Evolutionary conservation across 345 rosid species (phyloP).

Genomic region (Ricinus communis): DNA sequence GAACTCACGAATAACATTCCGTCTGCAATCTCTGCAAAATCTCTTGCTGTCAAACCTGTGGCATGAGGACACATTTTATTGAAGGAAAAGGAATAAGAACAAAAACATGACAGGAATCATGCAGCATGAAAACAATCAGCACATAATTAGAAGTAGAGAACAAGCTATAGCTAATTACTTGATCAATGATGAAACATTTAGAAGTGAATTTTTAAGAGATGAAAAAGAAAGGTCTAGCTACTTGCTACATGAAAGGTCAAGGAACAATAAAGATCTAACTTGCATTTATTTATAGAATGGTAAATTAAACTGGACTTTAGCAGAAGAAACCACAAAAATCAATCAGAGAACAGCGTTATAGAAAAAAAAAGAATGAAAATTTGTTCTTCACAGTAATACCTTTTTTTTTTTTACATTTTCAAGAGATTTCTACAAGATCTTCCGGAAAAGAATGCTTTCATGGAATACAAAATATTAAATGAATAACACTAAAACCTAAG

Average conservation of each 20-base stretch:
- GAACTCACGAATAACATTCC: slow-evolving; percentile 88
- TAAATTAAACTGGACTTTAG: too few species aligned
- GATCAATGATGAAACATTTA: not conserved
- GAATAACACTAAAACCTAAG: too few species aligned
- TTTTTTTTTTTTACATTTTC: too few species aligned
- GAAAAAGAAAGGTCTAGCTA: not conserved
- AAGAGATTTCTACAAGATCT: too few species aligned
- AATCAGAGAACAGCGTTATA: too few species aligned
- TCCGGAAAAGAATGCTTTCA: too few species aligned
- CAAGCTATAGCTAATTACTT: not conserved
- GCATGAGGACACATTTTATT: slow-evolving; percentile 17
- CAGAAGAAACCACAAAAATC: too few species aligned
- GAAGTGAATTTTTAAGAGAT: not conserved
- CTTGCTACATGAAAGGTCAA: not conserved
- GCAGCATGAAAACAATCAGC: slow-evolving; percentile 12
- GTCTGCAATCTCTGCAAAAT: slow-evolving; percentile 96
- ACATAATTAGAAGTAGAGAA: not conserved
- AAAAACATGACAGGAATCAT: not conserved
- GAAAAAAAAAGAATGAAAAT: too few species aligned
- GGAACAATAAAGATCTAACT: not conserved
- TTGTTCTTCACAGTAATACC: too few species aligned
- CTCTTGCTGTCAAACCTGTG: slow-evolving; percentile 93
- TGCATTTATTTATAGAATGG: not conserved
- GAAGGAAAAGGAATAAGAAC: not conserved
- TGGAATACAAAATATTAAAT: too few species aligned